Conservation (phyloP, 176 grass and related monocot species). For the Saccharum officinarum region DNA sequence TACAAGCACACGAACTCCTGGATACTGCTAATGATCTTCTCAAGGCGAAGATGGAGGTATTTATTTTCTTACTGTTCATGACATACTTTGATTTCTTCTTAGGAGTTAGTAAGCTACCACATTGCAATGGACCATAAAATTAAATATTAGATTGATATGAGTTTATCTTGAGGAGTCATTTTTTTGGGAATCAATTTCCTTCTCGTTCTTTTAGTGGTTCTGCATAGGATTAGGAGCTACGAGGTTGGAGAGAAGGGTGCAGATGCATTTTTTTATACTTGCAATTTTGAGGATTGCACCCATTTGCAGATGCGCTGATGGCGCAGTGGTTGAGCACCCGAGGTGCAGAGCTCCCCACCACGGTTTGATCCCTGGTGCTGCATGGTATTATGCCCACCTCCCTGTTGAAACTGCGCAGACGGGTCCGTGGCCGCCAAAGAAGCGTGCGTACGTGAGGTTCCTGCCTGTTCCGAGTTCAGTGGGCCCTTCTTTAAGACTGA, state of each 20-base stretch:
- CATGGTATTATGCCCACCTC: no score
- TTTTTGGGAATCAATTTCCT: neutral
- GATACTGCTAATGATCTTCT: slow-evolving; percentile 91
- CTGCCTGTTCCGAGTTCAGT: no score
- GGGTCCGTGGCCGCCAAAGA: no score
- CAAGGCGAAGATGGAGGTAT: slow-evolving; percentile 90
- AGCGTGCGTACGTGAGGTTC: no score
- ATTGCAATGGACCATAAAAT: neutral
- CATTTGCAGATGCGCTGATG: neutral
- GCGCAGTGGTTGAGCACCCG: no score
- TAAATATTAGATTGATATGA: neutral
- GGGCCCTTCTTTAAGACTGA: no score
- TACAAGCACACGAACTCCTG: slow-evolving; percentile 85
- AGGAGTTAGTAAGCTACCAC: neutral
- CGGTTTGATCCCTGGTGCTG: no score
- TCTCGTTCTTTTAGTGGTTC: neutral
- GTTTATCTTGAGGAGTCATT: neutral
- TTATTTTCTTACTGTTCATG: neutral
- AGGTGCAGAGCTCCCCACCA: no score
- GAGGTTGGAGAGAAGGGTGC: neutral
- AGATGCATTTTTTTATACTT: neutral
- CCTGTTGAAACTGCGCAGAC: no score
- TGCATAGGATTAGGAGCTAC: neutral
- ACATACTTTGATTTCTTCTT: neutral
- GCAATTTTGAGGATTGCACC: neutral